Evolutionary conservation across 2,329 filamentous ascomycete species (phyloP), one percentile per base, ranked within the genome.

Genomic region (Diaporthe caulivora): DNA sequence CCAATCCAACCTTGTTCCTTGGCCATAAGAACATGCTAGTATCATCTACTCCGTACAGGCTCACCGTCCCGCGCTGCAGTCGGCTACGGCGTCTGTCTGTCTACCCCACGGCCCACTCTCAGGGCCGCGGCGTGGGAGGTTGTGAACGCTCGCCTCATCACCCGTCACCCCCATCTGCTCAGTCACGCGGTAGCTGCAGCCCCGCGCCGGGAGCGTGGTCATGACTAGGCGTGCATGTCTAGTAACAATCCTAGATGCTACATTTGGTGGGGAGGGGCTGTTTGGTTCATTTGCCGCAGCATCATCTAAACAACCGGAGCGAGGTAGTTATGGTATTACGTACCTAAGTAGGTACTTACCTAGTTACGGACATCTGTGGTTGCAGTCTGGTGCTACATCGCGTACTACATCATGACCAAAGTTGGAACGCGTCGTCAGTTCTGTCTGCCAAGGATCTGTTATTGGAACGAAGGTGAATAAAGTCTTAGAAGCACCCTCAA

Each of bases 151-250:
- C 49, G 42, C 26, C 40, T 62, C 58, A 18, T 34, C 18, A 24
- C n/a, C 37, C 44, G 18, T 49, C 60, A 51, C n/a, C 49, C 51
- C 26, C 51, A 54, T 54, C 24, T 1, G 15, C 26, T 31, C 53
- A 54, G 9, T 54, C 53, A 65, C 62, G 62, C 62, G 62, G 29
- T n/a, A 13, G 24, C 60, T 51, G 42, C 26, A 65, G 31, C 62
- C 62, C 44, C 44, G 29, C 62, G 62, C 44, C 8, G 13, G 44
- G 44, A 37, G 13, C 1, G 13, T 24, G 60, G 60, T 17, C 60
- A 65, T 65, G 60, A 65, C 44, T 64, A 49, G 60, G 29, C 3
- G 29, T 65, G 60, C 60, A 51, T 9, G 15, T 10, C 24, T 37
- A 26, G 29, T 26, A 29, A 44, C 9, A 17, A 31, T 31, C 26